Base-by-base conservation (phyloP, 805 yeast genomes). In the Saturnispora serradocipensis region DNA sequence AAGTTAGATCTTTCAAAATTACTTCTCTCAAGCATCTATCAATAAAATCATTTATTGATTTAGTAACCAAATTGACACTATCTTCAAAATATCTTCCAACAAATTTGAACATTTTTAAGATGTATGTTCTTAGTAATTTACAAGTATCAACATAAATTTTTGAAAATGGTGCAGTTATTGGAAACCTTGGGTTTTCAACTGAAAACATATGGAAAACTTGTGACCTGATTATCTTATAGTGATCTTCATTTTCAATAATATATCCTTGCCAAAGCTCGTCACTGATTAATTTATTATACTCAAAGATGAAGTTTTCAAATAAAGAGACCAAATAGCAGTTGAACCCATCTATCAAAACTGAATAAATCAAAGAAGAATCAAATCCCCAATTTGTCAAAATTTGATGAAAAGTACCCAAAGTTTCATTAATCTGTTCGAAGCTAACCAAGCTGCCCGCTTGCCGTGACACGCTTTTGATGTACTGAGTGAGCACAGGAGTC, bases 191-290 rank as follows among this genome's bases (percentile, higher is more conserved):
- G 48, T 63, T 62, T 15, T 57, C 53, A 6, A 52, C 52, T 30
- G 53, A 55, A 45, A 61, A 54, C 39, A 53, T 56, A 45, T 60
- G 62, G 50, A 65, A 67, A 30, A 67, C 62, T 4, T 74, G 75
- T 1, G 78, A 76, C 24, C 72, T 73, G 53, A 84, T 72, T 34
- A 86, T 80, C 55, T 80, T 78, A 63, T 81, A 87, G 47, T 84
- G 76, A 11, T 72, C 70, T 40, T 69, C 64, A 48, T 80, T 80
- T 54, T 82, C 76, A 32, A 89, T 80, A 0, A 78, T 77, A 71
- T 89, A 76, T 11, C 97, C 95, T 88, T 87, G 88, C 57, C 88
- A 87, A 63, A 88, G 93, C 63, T 91, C 97, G 24, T 84, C 82
- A 54, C 79, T 77, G 36, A 89, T 77, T 5, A 84, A 69, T 9